Conservation (phyloP, 352 stramenopile species). For the Phytophthora europaea region DNA sequence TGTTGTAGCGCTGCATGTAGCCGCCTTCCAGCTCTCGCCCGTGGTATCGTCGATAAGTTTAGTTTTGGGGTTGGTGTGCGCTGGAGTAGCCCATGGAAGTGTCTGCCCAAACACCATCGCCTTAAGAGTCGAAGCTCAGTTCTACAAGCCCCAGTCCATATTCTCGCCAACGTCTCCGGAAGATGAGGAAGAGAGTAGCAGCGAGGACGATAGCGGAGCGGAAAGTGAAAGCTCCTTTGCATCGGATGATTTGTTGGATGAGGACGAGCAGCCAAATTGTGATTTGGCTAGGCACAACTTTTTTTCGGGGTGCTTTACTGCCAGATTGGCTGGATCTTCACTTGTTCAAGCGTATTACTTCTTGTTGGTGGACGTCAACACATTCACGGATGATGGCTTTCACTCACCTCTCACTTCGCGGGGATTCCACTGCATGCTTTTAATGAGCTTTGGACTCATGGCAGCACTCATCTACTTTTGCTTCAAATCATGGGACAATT, state of each 20-base stretch:
- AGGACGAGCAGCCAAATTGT: slow-evolving; percentile 15
- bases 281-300: slow-evolving; percentile 32
- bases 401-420: slow-evolving; percentile 8
- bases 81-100: slow-evolving; percentile 58
- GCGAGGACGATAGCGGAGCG: slow-evolving; percentile 28
- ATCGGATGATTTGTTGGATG: slow-evolving; percentile 19
- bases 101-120: slow-evolving; percentile 65
- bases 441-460: slow-evolving; percentile 53
- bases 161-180: slow-evolving; percentile 22
- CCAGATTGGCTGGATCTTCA: slow-evolving; percentile 47
- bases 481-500: slow-evolving; percentile 54
- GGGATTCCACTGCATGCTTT: slow-evolving; percentile 46
- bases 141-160: slow-evolving; percentile 11
- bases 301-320: slow-evolving; percentile 60
- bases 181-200: slow-evolving; percentile 24
- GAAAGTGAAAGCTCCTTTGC: slow-evolving; percentile 38
- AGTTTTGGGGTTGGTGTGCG: slow-evolving; percentile 45
- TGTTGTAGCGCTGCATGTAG: slow-evolving; percentile 56
- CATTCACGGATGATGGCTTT: slow-evolving; percentile 3
- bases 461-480: slow-evolving; percentile 55
- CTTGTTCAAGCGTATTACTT: slow-evolving; percentile 73
- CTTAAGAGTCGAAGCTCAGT: slow-evolving; percentile 46
- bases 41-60: slow-evolving; percentile 48
- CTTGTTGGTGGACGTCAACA: slow-evolving; percentile 49
- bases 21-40: slow-evolving; percentile 38